Base-by-base conservation (phyloP, 106 monocot genomes). In the Iris macrosiphon region DNA sequence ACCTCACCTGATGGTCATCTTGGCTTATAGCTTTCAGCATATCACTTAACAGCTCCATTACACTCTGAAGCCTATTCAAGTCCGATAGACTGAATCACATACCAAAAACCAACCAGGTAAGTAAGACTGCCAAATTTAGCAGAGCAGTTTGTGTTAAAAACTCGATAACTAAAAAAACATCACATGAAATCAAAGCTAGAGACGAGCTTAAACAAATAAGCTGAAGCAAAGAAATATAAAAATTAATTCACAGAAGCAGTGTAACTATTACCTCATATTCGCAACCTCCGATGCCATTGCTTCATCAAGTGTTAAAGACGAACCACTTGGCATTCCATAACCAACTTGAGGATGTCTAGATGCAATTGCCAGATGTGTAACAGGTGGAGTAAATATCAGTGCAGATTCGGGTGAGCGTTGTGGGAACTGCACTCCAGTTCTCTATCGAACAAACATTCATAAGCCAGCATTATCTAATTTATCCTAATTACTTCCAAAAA, bases 11-110 rank as follows among this genome's bases (percentile, higher is more conserved):
- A 4, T 39, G 55, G 59, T 88, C 88, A 65, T 62, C 53, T 43
- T 64, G 81, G 49, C 89, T 71, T 19, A 88, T 73, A 61, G 84
- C 94, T 82, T 81, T 84, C 34, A 94, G 67, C 94, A 94, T 94
- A 24, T 94, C 94, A 44, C 60, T 65, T 60, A 94, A 59, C 55
- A 94, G 76, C 47, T 88, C 94, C 69, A 68, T 76, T 28, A 76
- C 73, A 39, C 70, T 54, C 37, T 59, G 64, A 37, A 89, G 79
- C 32, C 84, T 60, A 42, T 78, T 79, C 69, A 94, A 48, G 34
- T 94, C 88, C 18, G 78, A 56, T 28, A 81, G 61, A 55, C 94
- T 94, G 75, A 63, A 69, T 43, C 29, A 30, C 2, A 38, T 54
- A 51, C 21, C 39, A 49, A 7, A 46, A 40, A 49, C n/a, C 4